phyloP scores from a whole-genome alignment of 495 filamentous ascomycete species.

The Hypoxylon fuscum region DNA sequence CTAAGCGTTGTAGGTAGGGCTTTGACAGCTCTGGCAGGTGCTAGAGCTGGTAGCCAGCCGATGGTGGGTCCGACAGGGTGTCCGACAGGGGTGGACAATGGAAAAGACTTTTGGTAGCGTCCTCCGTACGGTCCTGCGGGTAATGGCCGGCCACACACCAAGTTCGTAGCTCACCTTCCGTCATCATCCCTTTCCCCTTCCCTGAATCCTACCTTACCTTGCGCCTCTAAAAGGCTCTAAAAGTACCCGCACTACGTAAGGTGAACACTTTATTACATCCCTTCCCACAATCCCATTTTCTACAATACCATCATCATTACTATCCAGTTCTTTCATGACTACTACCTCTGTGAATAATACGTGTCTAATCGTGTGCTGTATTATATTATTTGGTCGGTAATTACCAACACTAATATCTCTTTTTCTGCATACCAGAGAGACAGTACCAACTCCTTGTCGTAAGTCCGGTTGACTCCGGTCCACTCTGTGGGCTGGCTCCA shows the following conservation, averaged over 20 bases:
- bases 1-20: too few relatives aligned
- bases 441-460: conserved; percentile 12
- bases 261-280: conserved; percentile 7
- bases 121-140: conserved; percentile 6
- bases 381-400: too few relatives aligned
- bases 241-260: conserved; percentile 32
- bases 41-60: too few relatives aligned
- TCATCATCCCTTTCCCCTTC: conserved; percentile 16
- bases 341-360: too few relatives aligned
- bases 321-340: background rate
- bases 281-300: conserved; percentile 34
- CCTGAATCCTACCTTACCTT: background rate
- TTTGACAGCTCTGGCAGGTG: too few relatives aligned
- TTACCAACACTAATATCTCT: conserved; percentile 6
- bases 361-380: too few relatives aligned
- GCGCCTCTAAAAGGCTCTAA: too few relatives aligned
- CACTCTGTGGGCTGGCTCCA: conserved; percentile 19
- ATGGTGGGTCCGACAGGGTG: too few relatives aligned
- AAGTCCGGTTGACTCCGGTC: conserved; percentile 40
- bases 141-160: too few relatives aligned
- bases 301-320: conserved; percentile 17
- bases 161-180: conserved; percentile 29
- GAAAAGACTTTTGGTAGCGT: too few relatives aligned
- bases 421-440: conserved; percentile 17
- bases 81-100: too few relatives aligned